These are phyloP conservation scores for Lobosporangium transversale DNA, from an alignment of 192 early-diverging fungal species.

Conservation along the genomic window DNA sequence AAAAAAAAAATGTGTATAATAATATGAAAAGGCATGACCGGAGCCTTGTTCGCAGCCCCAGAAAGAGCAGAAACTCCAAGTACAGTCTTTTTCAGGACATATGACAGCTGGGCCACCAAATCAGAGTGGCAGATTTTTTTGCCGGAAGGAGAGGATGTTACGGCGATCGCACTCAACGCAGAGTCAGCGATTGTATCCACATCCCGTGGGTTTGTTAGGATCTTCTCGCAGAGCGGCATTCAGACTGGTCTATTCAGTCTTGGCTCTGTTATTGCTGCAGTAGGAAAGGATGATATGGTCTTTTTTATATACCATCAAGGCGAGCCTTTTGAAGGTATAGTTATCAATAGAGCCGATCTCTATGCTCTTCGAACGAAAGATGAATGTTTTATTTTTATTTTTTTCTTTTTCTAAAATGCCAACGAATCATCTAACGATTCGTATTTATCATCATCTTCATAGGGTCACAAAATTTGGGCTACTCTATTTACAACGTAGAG, in stretches of 20 bases:
- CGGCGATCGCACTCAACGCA: constrained; percentile 76
- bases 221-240: constrained; percentile 82
- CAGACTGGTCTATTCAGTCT: constrained; percentile 80
- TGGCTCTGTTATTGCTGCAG: constrained; percentile 58
- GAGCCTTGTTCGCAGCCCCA: constrained; percentile 78
- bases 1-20: no score
- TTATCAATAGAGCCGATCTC: not conserved
- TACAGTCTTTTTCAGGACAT: constrained; percentile 76
- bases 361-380: not conserved
- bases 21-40: constrained; percentile 60
- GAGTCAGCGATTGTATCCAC: constrained; percentile 78
- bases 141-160: constrained; percentile 73
- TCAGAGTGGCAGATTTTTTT: constrained; percentile 82
- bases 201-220: constrained; percentile 75
- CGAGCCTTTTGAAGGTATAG: constrained; percentile 36
- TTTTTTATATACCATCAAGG: constrained; percentile 52
- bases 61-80: constrained; percentile 59
- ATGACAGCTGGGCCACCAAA: constrained; percentile 75
- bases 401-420: no score
- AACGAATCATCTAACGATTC: no score
- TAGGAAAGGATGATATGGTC: constrained; percentile 52
- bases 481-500: constrained; percentile 71
- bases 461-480: constrained; percentile 68
- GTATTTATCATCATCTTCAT: no score
- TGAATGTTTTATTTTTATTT: no score